Conservation (phyloP, 495 filamentous ascomycete genomes). For the Pyrenopolyporus hunteri region DNA sequence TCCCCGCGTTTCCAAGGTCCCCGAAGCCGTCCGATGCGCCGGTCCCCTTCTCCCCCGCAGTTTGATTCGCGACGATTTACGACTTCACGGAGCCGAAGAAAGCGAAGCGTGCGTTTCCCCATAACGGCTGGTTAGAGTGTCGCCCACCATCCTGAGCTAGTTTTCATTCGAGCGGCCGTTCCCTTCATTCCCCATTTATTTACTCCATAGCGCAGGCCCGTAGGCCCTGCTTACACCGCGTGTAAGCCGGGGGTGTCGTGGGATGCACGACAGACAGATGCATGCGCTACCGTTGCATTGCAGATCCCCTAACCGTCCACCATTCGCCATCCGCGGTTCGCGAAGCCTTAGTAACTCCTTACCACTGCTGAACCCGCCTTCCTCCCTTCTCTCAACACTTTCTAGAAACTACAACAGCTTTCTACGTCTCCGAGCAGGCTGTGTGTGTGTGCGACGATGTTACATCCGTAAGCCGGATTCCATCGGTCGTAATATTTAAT, state of each 20-base stretch:
- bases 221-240: no score
- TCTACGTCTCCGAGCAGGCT: neutral
- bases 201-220: no score
- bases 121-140: neutral
- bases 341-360: slow-evolving; percentile 6
- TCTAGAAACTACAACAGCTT: slow-evolving; percentile 13
- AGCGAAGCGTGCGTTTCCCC: slow-evolving; percentile 3
- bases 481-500: slow-evolving; percentile 11
- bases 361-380: slow-evolving; percentile 18
- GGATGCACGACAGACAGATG: slow-evolving; percentile 34
- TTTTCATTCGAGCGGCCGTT: slow-evolving; percentile 34
- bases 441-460: neutral
- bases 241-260: slow-evolving; percentile 7
- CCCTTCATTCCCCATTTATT: no score
- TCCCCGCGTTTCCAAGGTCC: slow-evolving; percentile 15
- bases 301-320: slow-evolving; percentile 17
- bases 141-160: slow-evolving; percentile 24
- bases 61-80: slow-evolving; percentile 4
- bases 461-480: slow-evolving; percentile 28
- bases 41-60: neutral
- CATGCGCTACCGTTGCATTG: slow-evolving; percentile 31
- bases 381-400: slow-evolving; percentile 12
- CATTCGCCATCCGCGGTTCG: slow-evolving; percentile 29
- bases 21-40: slow-evolving; percentile 15
- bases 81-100: slow-evolving; percentile 14